These are phyloP conservation scores for Lactarius trivialis DNA, from an alignment of 768 basidiomycete species.

Conservation along the genomic window DNA sequence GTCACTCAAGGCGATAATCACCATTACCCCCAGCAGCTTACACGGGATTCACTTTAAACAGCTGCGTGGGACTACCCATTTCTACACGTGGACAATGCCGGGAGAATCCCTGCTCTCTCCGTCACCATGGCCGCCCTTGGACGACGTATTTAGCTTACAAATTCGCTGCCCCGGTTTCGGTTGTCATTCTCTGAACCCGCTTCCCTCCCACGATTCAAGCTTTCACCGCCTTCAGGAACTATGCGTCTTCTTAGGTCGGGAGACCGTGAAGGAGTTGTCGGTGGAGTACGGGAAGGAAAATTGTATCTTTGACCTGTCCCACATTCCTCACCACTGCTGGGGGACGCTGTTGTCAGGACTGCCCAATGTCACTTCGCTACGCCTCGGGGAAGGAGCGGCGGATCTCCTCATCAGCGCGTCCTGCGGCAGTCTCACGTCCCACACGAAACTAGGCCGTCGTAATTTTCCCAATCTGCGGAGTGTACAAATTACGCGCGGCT, in stretches of 20 bases:
- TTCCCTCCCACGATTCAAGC: neutral
- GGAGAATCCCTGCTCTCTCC: neutral
- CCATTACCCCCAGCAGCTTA: neutral
- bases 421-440: neutral
- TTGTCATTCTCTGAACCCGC: neutral
- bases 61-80: neutral
- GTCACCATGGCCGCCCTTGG: conserved; percentile 1
- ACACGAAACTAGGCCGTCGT: neutral
- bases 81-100: neutral
- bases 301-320: neutral
- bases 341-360: neutral
- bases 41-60: conserved; percentile 2
- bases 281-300: neutral
- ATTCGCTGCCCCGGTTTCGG: neutral
- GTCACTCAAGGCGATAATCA: neutral
- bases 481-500: conserved; percentile 1
- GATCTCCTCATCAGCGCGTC: conserved; percentile 9
- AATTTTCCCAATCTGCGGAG: neutral
- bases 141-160: conserved; percentile 3
- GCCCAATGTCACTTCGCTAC: neutral
- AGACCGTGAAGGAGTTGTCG: neutral
- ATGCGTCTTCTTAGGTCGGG: conserved; percentile 1
- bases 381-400: conserved; percentile 3
- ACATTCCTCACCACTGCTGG: conserved; percentile 1
- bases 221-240: conserved; percentile 10